Evolutionary conservation across 768 basidiomycete genomes (phyloP).

Genomic region (Agaricus subrufescens): DNA sequence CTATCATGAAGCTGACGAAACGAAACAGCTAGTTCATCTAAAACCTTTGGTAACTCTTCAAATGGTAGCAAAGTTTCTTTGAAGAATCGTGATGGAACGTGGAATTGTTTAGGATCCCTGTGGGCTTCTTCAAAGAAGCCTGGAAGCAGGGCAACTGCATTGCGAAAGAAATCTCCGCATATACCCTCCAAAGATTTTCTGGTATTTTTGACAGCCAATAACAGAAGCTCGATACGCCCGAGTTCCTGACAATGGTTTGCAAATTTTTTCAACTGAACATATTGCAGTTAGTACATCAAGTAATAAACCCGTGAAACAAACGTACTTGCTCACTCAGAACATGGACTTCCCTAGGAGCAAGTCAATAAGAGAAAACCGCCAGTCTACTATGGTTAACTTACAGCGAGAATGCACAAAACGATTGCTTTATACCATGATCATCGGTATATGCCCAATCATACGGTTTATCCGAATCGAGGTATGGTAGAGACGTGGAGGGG

Average conservation of each 20-base stretch:
- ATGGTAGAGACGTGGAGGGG: not conserved
- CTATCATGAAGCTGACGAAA: not conserved
- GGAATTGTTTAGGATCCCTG: not conserved
- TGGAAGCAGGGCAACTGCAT: not conserved
- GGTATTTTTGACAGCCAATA: slow-evolving; percentile 1
- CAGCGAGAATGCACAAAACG: not conserved
- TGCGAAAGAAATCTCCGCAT: not conserved
- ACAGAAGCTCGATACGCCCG: not conserved
- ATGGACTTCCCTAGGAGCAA: not conserved
- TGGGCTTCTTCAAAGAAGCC: not conserved
- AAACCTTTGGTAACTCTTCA: not conserved
- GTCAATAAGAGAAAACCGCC: not conserved
- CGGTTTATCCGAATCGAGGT: not conserved
- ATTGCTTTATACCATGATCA: slow-evolving; percentile 3
- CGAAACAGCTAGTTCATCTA: not conserved
- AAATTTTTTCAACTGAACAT: not conserved
- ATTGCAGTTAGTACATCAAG: too few relatives aligned
- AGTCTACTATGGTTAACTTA: not conserved
- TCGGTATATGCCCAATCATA: not conserved
- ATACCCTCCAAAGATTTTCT: not conserved
- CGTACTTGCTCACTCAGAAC: not conserved
- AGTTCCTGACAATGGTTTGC: not conserved
- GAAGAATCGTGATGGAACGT: not conserved
- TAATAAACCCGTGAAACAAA: not conserved
- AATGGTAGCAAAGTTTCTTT: not conserved